These are phyloP conservation scores for Podaxis sp. DNA, from an alignment of 768 basidiomycete species.

Conservation along the genomic window DNA sequence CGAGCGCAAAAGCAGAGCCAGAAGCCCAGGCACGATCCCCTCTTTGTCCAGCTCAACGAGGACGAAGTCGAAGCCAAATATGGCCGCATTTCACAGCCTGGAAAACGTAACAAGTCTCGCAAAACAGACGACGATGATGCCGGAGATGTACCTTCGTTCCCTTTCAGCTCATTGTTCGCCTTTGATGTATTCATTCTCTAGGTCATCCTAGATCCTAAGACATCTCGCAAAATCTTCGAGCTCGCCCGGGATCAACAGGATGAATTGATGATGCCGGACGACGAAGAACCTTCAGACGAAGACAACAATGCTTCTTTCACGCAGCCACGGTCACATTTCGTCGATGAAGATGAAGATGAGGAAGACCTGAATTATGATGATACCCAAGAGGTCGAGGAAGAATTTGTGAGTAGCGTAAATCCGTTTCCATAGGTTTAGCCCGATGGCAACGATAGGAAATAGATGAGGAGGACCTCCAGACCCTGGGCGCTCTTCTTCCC, in stretches of 20 bases:
- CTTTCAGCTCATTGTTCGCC: constrained; percentile 7
- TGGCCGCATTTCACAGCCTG: constrained; percentile 73
- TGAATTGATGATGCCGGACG: constrained; percentile 69
- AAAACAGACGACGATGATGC: constrained; percentile 47
- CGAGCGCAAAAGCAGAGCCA: constrained; percentile 50
- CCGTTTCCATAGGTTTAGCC: background rate
- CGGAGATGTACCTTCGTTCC: constrained; percentile 43
- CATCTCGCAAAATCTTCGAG: constrained; percentile 85
- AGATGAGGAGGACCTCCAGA: constrained; percentile 85
- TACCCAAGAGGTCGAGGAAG: constrained; percentile 56
- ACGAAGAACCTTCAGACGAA: constrained; percentile 41
- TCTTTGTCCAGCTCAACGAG: constrained; percentile 78
- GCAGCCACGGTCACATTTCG: constrained; percentile 30
- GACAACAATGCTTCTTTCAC: constrained; percentile 36
- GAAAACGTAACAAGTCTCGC: constrained; percentile 68
- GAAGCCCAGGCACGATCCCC: constrained; percentile 81
- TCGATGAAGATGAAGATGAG: constrained; percentile 59
- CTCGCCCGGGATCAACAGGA: constrained; percentile 93
- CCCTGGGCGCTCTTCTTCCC: constrained; percentile 81
- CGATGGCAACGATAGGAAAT: constrained; percentile 59
- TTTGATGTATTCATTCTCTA: constrained; percentile 29
- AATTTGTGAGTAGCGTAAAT: constrained; percentile 48
- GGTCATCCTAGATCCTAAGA: constrained; percentile 77
- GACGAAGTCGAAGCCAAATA: constrained; percentile 80
- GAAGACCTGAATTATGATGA: constrained; percentile 50